Conservation (phyloP, 2,329 filamentous ascomycete genomes). For the Alternaria solani region DNA sequence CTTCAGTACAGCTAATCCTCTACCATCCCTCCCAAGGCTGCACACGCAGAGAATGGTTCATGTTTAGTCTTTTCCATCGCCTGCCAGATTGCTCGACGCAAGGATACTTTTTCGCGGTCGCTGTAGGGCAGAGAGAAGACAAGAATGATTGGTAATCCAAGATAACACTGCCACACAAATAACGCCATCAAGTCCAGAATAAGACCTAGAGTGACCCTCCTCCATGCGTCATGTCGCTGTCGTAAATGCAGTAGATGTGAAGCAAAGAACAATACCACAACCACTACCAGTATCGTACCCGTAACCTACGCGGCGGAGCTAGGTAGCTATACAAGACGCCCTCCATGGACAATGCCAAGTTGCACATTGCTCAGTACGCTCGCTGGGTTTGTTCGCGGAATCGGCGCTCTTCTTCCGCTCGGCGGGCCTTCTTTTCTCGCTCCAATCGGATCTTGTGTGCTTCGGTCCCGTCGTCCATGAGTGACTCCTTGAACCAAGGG, state of each 20-base stretch:
- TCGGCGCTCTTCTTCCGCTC: conserved; percentile 43
- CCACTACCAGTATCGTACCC: conserved; percentile 12
- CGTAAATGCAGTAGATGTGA: conserved; percentile 52
- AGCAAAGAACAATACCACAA: conserved; percentile 28
- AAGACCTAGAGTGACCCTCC: conserved; percentile 27
- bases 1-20: conserved; percentile 4
- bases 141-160: conserved; percentile 35
- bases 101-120: conserved; percentile 9
- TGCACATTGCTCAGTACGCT: conserved; percentile 26
- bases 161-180: conserved; percentile 37
- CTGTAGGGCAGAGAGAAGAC: conserved; percentile 17
- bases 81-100: conserved; percentile 8
- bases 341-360: conserved; percentile 9
- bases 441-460: conserved; percentile 65
- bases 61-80: conserved; percentile 13
- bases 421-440: conserved; percentile 47
- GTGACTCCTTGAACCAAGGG: conserved; percentile 70
- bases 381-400: conserved; percentile 35
- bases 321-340: conserved; percentile 24
- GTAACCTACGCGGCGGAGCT: conserved; percentile 15
- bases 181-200: conserved; percentile 40
- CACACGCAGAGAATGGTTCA: conserved; percentile 10
- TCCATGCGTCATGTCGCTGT: conserved; percentile 49
- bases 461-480: conserved; percentile 72
- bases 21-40: conserved; percentile 9